Evolutionary conservation across 768 basidiomycete species (phyloP).

Genomic region (Hypholoma sublateritium): DNA sequence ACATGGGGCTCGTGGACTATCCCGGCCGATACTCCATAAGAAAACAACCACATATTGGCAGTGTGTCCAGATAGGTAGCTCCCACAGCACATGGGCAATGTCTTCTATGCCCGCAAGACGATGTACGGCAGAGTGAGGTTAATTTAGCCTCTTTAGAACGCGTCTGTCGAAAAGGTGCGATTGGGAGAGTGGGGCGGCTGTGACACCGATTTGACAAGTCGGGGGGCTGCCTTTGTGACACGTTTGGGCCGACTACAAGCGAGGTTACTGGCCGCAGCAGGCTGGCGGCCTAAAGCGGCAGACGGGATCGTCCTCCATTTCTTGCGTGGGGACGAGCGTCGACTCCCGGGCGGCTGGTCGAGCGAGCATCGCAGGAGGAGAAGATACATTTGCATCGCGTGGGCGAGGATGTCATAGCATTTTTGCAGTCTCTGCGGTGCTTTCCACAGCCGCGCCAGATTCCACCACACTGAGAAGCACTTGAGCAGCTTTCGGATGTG

Average conservation of each 20-base stretch:
- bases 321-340: not conserved
- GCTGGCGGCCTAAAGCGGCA: not conserved
- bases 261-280: not conserved
- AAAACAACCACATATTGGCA: too few relatives aligned
- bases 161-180: not conserved
- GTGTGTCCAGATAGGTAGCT: too few relatives aligned
- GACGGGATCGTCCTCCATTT: not conserved
- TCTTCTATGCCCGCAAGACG: too few relatives aligned
- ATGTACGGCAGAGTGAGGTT: not conserved
- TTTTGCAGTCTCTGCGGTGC: conserved; percentile 12
- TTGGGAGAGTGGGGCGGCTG: not conserved
- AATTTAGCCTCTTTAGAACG: not conserved
- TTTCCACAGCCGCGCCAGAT: conserved; percentile 11
- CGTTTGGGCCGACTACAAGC: not conserved
- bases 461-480: conserved; percentile 19
- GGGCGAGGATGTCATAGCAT: conserved; percentile 19
- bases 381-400: conserved; percentile 20
- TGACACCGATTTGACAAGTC: not conserved
- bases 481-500: conserved; percentile 17
- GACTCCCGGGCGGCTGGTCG: conserved; percentile 4
- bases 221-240: not conserved
- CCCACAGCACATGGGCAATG: too few relatives aligned
- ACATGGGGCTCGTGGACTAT: too few relatives aligned
- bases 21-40: too few relatives aligned
- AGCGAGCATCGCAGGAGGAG: conserved; percentile 17